These are phyloP conservation scores for Eimeria sp. DNA, from an alignment of 169 alveolate genomes.

Conservation along the genomic window DNA sequence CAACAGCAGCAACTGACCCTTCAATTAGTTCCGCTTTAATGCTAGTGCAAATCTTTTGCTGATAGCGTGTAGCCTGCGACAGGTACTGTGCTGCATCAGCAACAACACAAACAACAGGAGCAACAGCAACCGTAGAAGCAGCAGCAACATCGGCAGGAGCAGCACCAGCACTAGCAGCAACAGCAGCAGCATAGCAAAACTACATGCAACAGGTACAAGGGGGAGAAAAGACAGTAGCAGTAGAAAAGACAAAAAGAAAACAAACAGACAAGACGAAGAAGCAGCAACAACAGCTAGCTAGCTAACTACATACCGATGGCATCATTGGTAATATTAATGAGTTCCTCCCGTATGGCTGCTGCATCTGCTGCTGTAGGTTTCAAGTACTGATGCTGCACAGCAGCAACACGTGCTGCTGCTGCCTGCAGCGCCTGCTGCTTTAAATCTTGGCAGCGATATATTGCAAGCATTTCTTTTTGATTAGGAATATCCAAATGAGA, in stretches of 20 bases:
- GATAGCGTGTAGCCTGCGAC: slow-evolving; percentile 76
- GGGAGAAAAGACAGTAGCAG: not conserved
- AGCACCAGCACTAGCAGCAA: not conserved
- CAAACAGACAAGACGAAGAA: too few species aligned
- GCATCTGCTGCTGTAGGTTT: slow-evolving; percentile 49
- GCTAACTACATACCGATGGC: not conserved
- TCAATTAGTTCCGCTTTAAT: slow-evolving; percentile 62
- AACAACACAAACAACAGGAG: not conserved
- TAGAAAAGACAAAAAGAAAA: too few species aligned
- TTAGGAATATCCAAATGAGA: slow-evolving; percentile 93
- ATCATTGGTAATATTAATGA: not conserved
- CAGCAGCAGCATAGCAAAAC: not conserved
- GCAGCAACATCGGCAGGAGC: not conserved
- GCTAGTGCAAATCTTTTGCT: slow-evolving; percentile 38
- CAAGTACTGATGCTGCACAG: slow-evolving; percentile 3
- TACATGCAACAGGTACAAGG: too few species aligned
- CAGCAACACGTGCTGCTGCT: slow-evolving; percentile 42
- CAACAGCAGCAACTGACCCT: slow-evolving; percentile 62
- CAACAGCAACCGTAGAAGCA: not conserved
- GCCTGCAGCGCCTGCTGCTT: slow-evolving; percentile 87
- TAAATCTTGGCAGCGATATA: slow-evolving; percentile 91
- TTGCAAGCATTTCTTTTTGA: slow-evolving; percentile 93
- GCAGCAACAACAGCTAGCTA: too few species aligned
- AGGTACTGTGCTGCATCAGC: slow-evolving; percentile 65
- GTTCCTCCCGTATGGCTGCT: not conserved